Percentiles rank a stretch among this genome's conserved stretches.
These are phyloP conservation scores for Metschnikowia amazonensis DNA, from an alignment of 805 yeast genomes.

Conservation along the genomic window DNA sequence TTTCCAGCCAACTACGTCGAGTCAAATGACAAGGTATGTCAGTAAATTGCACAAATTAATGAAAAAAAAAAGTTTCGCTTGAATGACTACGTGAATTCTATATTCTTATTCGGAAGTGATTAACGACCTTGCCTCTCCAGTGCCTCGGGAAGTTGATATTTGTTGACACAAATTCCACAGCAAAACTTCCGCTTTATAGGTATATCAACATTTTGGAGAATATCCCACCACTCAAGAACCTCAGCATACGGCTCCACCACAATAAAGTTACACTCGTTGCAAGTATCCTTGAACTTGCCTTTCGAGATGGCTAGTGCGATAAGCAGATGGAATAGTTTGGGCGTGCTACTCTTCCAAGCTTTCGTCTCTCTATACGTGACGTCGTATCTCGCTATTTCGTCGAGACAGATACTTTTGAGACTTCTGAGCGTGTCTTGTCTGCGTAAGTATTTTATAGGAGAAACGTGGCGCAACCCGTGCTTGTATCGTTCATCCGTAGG, in stretches of 20 bases:
- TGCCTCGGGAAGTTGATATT: slow-evolving; percentile 15
- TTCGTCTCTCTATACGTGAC: slow-evolving; percentile 53
- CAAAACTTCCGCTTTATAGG: slow-evolving; percentile 58
- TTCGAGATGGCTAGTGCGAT: slow-evolving; percentile 52
- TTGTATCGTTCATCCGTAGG: not conserved
- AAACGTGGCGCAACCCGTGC: slow-evolving; percentile 15
- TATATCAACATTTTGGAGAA: slow-evolving; percentile 43
- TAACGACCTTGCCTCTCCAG: not conserved
- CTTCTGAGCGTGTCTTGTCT: slow-evolving; percentile 35
- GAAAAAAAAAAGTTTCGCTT: not conserved
- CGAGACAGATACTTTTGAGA: slow-evolving; percentile 45
- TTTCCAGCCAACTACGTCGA: slow-evolving; percentile 35
- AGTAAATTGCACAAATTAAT: not conserved
- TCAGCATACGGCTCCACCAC: slow-evolving; percentile 57
- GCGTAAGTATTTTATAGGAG: slow-evolving; percentile 26
- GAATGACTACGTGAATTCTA: not conserved
- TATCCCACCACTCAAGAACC: slow-evolving; percentile 65
- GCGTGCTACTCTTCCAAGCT: slow-evolving; percentile 50
- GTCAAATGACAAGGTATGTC: not conserved
- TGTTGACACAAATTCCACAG: slow-evolving; percentile 43
- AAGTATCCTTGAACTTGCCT: slow-evolving; percentile 48
- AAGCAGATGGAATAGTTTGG: slow-evolving; percentile 41
- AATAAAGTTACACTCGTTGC: slow-evolving; percentile 48
- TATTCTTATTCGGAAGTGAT: not conserved
- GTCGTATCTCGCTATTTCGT: slow-evolving; percentile 48